Base-by-base conservation (phyloP, 2,329 filamentous ascomycete species). In the Cordyceps cicadae region DNA sequence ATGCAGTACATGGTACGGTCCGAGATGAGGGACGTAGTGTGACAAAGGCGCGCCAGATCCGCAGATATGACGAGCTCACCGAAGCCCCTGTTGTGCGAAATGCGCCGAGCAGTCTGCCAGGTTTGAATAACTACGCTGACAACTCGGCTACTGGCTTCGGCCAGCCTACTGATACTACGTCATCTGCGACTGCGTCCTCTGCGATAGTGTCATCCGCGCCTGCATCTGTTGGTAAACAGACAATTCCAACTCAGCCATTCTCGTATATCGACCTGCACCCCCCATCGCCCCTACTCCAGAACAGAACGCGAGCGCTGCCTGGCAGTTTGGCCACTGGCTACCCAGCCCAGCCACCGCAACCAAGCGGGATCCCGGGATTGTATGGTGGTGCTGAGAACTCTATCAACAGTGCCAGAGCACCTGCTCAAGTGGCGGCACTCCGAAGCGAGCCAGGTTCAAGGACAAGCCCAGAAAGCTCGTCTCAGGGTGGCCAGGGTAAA, bases 221-320 rank as follows among this genome's bases (percentile, higher is more conserved):
- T 3, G 39, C 24, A 21, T 34, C 37, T 29, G 15, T 8, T 32
- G 39, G 48, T 12, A n/a, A 24, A 32, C 48, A 17, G 12, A 41
- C 26, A 2, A 37, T 39, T 32, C 51, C 58, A 7, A 54, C 21
- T 17, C 58, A 49, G 51, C 43, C 58, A 19, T 41, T 45, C 34
- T 60, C 66, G 17, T 68, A 71, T 55, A 62, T 67, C 63, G 68
- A 71, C 53, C 67, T 64, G 51, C 71, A 67, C 66, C 77, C 71
- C 65, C 75, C 82, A 56, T 81, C 87, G 63, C 85, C 86, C 57
- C 76, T 92, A 62, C 79, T 92, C 67, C 85, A 86, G 69, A 87
- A 86, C 66, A 87, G 92, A 70, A 87, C 86, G 55, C 87, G 86
- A 41, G 88, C 87, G 48, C 76, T 87, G 69, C 89, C 89, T 56